These are phyloP conservation scores for Craterostigma plantagineum DNA, from an alignment of 257 asterid species.

Conservation along the genomic window DNA sequence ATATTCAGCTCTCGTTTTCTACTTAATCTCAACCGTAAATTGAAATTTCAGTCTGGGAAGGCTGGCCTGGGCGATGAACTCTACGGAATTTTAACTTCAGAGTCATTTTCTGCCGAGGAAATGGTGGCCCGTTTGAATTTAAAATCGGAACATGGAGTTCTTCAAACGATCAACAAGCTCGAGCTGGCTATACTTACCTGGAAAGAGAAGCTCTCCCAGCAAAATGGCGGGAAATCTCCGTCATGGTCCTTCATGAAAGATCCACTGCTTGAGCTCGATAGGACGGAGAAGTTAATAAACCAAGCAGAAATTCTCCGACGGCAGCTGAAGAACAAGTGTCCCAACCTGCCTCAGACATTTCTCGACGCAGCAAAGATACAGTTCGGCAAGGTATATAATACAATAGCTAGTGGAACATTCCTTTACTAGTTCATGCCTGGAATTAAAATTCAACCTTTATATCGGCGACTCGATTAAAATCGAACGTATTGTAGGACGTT, in stretches of 20 bases:
- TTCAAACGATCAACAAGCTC: conserved; percentile 52
- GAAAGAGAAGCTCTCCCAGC: conserved; percentile 46
- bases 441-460: neutral
- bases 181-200: conserved; percentile 68
- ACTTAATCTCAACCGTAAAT: neutral
- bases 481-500: conserved; percentile 32
- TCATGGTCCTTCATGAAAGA: conserved; percentile 81
- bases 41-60: conserved; percentile 49
- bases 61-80: conserved; percentile 65
- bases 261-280: conserved; percentile 46
- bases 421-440: too few relatives aligned
- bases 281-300: conserved; percentile 23
- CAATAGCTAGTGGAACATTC: too few relatives aligned
- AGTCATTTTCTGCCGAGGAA: conserved; percentile 29
- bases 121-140: conserved; percentile 32
- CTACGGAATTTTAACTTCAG: conserved; percentile 36
- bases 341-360: conserved; percentile 79
- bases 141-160: conserved; percentile 62
- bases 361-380: conserved; percentile 60
- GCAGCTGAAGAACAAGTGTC: conserved; percentile 48
- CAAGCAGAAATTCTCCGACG: conserved; percentile 39
- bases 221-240: conserved; percentile 38
- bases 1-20: conserved; percentile 2
- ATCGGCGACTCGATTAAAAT: too few relatives aligned
- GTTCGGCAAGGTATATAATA: conserved; percentile 47